Base-by-base conservation (phyloP, 148 eudicot species). In the Cornus suecica region DNA sequence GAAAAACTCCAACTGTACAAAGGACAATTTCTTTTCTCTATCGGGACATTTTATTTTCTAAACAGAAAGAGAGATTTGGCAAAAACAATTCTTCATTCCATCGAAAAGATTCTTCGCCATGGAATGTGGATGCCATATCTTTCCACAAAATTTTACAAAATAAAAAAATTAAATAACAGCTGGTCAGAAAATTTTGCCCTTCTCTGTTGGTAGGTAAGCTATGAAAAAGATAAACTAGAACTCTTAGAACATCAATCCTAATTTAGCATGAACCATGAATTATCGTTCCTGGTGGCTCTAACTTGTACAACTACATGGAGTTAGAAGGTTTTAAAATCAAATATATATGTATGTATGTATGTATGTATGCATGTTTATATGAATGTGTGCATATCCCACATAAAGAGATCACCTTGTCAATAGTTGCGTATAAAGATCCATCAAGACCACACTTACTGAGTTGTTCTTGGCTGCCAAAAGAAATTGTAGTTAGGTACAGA, bases 371-470 rank as follows among this genome's bases (percentile, higher is more conserved):
- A 6, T 37, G 8, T 37, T 0, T 37, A 10, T 37, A 10, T 37
- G 42, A 6, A 10, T 37, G 42, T 37, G 42, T 37, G 5, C 9
- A 42, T n/a, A 67, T n/a, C 18, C 65, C 6, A 72, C 69, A 14
- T 27, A 28, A 28, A 60, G 15, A 54, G 61, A 77, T 77, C 65
- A 93, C 97, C 93, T 91, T 93, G 70, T 93, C 97, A 76, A 76
- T 76, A 66, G 90, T 88, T 66, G 92, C 97, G 79, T 89, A 93
- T 70, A 83, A 48, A 56, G 91, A 93, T 69, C 92, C 95, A 77
- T 90, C 92, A 84, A 93, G 95, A 37, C 95, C 97, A 76, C 80
- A 87, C 83, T 89, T 91, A 45, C 75, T 81, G 79, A 93, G 85
- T 77, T 93, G 93, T 78, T 93, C 93, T 83, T 89, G 75, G 64